Conservation (phyloP, 192 early-diverging fungal genomes). For the Mortierella antarctica region DNA sequence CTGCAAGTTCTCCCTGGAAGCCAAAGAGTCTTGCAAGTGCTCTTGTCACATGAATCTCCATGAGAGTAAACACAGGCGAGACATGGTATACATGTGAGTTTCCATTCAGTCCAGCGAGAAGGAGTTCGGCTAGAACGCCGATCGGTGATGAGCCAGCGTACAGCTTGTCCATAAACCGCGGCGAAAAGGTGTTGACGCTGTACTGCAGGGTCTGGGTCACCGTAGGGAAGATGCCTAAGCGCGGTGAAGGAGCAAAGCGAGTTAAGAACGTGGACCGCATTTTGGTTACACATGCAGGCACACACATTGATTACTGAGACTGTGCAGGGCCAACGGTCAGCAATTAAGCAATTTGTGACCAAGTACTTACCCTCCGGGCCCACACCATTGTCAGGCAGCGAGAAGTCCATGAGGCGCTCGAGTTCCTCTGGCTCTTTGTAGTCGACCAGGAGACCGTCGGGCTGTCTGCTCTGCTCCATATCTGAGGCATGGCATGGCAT, state of each 20-base stretch:
- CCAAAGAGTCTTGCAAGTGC: slow-evolving; percentile 58
- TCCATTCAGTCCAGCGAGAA: slow-evolving; percentile 77
- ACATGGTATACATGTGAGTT: slow-evolving; percentile 84
- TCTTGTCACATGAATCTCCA: slow-evolving; percentile 71
- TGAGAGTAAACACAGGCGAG: slow-evolving; percentile 75
- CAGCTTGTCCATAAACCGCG: slow-evolving; percentile 84
- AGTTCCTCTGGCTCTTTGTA: slow-evolving; percentile 58
- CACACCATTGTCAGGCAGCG: slow-evolving; percentile 53
- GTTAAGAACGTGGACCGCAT: not conserved
- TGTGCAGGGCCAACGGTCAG: slow-evolving; percentile 1
- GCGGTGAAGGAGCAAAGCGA: not conserved
- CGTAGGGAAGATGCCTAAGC: slow-evolving; percentile 53
- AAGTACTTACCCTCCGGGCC: slow-evolving; percentile 56
- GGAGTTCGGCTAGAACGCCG: slow-evolving; percentile 77
- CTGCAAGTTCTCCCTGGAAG: slow-evolving; percentile 61
- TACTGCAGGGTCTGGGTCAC: slow-evolving; percentile 59
- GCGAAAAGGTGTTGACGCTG: slow-evolving; percentile 74
- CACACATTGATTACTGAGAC: not conserved
- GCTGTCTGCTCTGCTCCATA: slow-evolving; percentile 55
- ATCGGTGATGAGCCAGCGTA: slow-evolving; percentile 82
- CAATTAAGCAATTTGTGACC: not conserved
- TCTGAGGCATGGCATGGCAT: slow-evolving; percentile 31
- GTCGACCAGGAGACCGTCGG: slow-evolving; percentile 49
- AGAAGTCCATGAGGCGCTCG: slow-evolving; percentile 59
- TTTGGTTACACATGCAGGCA: slow-evolving; percentile 5